phyloP scores from a whole-genome alignment of 2,329 filamentous ascomycete genomes.

The Ophiocordyceps camponoti-saundersi region DNA sequence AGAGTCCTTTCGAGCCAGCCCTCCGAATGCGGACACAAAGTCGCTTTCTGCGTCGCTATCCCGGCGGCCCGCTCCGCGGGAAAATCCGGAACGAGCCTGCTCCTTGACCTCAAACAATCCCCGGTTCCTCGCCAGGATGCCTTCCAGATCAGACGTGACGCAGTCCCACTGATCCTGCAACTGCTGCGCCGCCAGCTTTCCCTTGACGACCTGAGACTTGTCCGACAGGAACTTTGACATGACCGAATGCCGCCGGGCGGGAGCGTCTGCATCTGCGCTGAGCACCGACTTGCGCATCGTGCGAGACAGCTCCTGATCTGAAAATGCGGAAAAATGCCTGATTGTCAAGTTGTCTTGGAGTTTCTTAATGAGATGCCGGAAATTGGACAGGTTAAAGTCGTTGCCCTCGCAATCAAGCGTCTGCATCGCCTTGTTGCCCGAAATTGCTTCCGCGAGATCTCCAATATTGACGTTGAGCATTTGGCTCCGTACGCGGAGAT shows the following conservation, averaged over 20 bases:
- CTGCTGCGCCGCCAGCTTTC: conserved; percentile 17
- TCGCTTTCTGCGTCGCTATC: conserved; percentile 9
- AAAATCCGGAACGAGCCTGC: conserved; percentile 7
- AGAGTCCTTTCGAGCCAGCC: conserved; percentile 15
- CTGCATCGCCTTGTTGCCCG: conserved; percentile 27
- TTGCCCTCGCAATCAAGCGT: conserved; percentile 39
- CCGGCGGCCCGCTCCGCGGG: conserved; percentile 5
- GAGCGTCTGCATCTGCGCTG: conserved; percentile 10
- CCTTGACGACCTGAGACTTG: conserved; percentile 10
- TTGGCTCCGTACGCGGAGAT: conserved; percentile 38
- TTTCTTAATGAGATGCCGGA: conserved; percentile 27
- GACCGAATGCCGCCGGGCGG: conserved; percentile 15
- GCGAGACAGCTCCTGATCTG: conserved; percentile 16
- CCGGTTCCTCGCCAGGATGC: conserved; percentile 19
- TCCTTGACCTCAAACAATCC: conserved; percentile 9
- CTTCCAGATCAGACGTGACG: conserved; percentile 14
- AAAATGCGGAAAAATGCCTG: conserved; percentile 25
- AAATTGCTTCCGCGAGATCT: conserved; percentile 31
- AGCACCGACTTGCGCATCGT: conserved; percentile 17
- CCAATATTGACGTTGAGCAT: conserved; percentile 36
- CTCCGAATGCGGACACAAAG: conserved; percentile 18
- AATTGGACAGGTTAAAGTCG: conserved; percentile 33
- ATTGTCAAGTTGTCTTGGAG: conserved; percentile 24
- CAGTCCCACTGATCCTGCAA: conserved; percentile 22
- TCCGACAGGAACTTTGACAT: conserved; percentile 17